phyloP scores from a whole-genome alignment of 2,329 filamentous ascomycete species.

The Neurospora sp. region DNA sequence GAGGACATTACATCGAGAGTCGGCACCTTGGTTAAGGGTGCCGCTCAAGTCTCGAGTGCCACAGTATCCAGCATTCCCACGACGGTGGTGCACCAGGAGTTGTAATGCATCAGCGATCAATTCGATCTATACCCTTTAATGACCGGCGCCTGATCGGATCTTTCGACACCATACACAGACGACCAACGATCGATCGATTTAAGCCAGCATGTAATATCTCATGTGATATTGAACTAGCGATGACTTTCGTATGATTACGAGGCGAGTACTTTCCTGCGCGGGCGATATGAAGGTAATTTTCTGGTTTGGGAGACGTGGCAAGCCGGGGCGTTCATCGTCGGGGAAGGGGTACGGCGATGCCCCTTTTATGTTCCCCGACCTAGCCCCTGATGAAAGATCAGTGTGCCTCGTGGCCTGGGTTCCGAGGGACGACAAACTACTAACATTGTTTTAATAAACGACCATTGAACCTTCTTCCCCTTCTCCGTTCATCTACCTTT shows the following conservation, averaged over 20 bases:
- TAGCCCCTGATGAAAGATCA: background rate
- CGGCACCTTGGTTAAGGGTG: conserved; percentile 3
- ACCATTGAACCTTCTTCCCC: background rate
- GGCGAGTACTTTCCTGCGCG: background rate
- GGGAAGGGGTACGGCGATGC: background rate
- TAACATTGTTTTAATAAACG: background rate
- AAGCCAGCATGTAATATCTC: background rate
- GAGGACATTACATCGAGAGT: conserved; percentile 33
- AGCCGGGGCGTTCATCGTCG: background rate
- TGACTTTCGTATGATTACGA: background rate
- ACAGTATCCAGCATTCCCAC: conserved; percentile 2
- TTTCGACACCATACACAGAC: background rate
- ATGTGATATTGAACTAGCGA: background rate
- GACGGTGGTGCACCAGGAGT: conserved; percentile 21
- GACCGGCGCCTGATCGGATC: background rate
- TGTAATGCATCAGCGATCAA: conserved; percentile 15
- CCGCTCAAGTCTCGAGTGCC: conserved; percentile 1
- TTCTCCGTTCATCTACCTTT: background rate
- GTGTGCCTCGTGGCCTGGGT: background rate
- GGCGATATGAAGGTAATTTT: background rate
- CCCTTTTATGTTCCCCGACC: background rate
- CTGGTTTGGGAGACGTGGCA: background rate
- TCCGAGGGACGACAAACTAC: background rate
- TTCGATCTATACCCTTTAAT: background rate
- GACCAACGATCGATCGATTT: background rate